Evolutionary conservation across 1,139 yeast species (phyloP).

Genomic region (Yamadazyma trypodendri): DNA sequence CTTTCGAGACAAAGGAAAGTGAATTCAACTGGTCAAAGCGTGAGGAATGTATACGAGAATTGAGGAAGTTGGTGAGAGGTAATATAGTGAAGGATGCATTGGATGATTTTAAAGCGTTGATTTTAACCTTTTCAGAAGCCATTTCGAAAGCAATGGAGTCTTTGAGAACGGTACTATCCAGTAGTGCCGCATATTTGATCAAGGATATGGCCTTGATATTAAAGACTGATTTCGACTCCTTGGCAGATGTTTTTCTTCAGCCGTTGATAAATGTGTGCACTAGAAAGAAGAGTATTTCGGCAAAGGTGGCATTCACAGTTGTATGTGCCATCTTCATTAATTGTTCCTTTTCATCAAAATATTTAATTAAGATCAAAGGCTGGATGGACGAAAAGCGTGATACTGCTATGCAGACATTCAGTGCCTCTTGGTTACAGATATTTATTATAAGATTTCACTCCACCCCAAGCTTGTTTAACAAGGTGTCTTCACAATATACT

Average conservation of each 20-base stretch:
- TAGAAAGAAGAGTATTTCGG: constrained; percentile 77
- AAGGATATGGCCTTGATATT: constrained; percentile 65
- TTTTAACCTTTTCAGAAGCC: constrained; percentile 55
- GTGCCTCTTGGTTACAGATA: constrained; percentile 71
- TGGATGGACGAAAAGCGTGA: constrained; percentile 68
- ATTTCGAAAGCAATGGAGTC: constrained; percentile 69
- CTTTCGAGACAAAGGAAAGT: constrained; percentile 78
- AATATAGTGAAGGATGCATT: constrained; percentile 39
- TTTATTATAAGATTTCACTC: constrained; percentile 45
- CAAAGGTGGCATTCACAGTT: constrained; percentile 69
- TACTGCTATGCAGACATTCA: constrained; percentile 61
- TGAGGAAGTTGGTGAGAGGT: constrained; percentile 65
- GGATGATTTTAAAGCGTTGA: constrained; percentile 39
- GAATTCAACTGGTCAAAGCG: constrained; percentile 84
- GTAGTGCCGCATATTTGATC: constrained; percentile 74
- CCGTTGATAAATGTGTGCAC: constrained; percentile 63
- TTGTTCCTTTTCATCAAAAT: constrained; percentile 52
- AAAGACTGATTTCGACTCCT: constrained; percentile 51
- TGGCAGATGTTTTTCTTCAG: constrained; percentile 61
- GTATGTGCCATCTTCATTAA: constrained; percentile 60
- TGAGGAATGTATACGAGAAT: constrained; percentile 56
- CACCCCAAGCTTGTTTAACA: constrained; percentile 12
- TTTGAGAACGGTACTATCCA: constrained; percentile 77
- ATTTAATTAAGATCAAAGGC: constrained; percentile 49
- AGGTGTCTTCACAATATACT: constrained; percentile 5